A percentile compares a stretch with the other conserved stretches of the same genome.
phyloP scores from a whole-genome alignment of 2,329 filamentous ascomycete genomes.

The Penicillium sp. region DNA sequence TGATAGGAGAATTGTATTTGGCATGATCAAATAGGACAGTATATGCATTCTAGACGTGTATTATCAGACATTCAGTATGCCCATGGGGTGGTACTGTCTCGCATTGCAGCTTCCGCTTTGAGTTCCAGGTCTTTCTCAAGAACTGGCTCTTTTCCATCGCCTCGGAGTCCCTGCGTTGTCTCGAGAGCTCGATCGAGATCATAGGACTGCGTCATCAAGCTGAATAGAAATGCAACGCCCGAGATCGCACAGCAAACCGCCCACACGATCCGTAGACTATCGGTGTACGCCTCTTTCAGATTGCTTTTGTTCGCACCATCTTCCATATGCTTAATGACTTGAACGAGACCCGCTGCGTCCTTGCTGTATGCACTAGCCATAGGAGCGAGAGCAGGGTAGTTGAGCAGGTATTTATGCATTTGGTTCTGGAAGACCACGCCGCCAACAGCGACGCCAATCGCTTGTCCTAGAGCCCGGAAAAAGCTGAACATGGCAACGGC shows the following conservation, averaged over 20 bases:
- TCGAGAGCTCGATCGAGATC: constrained; percentile 40
- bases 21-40: neutral
- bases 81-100: constrained; percentile 2
- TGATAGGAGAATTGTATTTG: neutral
- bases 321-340: constrained; percentile 53
- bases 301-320: constrained; percentile 37
- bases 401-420: constrained; percentile 48
- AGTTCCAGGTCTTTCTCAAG: constrained; percentile 18
- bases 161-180: constrained; percentile 21
- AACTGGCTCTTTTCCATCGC: constrained; percentile 3
- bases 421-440: constrained; percentile 66
- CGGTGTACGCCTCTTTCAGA: constrained; percentile 50
- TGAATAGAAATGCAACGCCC: constrained; percentile 48
- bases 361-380: constrained; percentile 48
- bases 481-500: constrained; percentile 62
- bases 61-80: constrained; percentile 2
- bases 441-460: constrained; percentile 60
- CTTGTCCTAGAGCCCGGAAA: constrained; percentile 59
- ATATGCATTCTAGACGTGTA: constrained; percentile 9
- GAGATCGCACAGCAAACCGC: constrained; percentile 52
- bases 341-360: constrained; percentile 55
- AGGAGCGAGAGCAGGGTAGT: constrained; percentile 45
- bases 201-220: constrained; percentile 49
- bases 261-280: constrained; percentile 52
- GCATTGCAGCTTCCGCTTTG: neutral